Evolutionary conservation across 768 basidiomycete genomes (phyloP), one percentile per base, ranked within the genome.

Genomic region (Tephrocybe sp.): DNA sequence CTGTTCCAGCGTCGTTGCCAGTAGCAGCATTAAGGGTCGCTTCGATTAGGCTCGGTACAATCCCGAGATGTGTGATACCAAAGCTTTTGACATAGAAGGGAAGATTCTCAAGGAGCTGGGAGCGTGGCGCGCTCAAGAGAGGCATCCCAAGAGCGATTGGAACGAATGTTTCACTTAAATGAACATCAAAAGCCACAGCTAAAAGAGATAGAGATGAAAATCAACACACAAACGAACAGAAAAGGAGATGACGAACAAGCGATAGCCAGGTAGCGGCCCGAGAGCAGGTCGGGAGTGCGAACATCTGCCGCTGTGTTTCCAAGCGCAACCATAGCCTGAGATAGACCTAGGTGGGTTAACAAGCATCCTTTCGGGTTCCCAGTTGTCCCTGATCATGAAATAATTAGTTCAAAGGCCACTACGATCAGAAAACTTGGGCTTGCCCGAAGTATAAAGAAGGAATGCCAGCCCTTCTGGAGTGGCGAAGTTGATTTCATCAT

Each of bases 131-230:
- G 48, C 72, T 73, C 43, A 75, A 51, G 15, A 79, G 58, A 6
- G 74, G 68, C 63, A 76, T 74, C n/a, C 78, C 76, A 9, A 78
- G 61, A 10, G 70, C 68, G 12, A 74, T 62, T 1, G 73, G 62
- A 12, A 73, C 61, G 40, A 78, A 59, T 24, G 74, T 71, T 57
- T 80, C 78, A 4, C 68, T 67, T 24, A 80, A 41, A 59, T 80
- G 78, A 0, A 80, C 78, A 49, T 80, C 78, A 55, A 80, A 80
- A 10, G 78, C 78, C 43, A 78, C 72, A 14, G 79, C 79, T 15
- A 60, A 45, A 32, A n/a, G 30, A 9, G 7, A 18, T 20, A 7
- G n/a, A 40, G 28, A 12, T n/a, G 34, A 36, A 12, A 5, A n/a
- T n/a, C n/a, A n/a, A n/a, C n/a, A n/a, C n/a, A n/a, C n/a, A n/a